Evolutionary conservation across 345 rosid species (phyloP), one percentile per base, ranked within the genome.

Genomic region (Euphorbia lathyris): DNA sequence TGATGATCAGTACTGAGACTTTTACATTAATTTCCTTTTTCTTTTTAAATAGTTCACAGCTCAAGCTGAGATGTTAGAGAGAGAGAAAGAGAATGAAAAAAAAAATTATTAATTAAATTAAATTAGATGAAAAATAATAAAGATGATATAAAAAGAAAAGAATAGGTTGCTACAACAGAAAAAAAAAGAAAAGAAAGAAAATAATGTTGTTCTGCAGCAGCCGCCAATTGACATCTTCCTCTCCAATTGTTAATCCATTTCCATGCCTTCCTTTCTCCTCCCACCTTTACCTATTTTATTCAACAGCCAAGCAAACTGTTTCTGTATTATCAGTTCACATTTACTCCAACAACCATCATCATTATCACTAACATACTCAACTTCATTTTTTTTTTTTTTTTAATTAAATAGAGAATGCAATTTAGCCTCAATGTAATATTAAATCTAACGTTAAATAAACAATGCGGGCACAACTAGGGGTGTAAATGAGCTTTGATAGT

Each of bases 231-330:
- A 40, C 43, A 40, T 40, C 43, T 52, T 72, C 52, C 26, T 72
- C 74, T 17, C 51, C 69, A 40, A 40, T 51, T 68, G 72, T 66
- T 73, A 66, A 71, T 74, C 69, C 9, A 19, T 27, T 17, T n/a
- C n/a, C 27, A 23, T 20, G 56, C 10, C 56, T 12, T 14, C 26
- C 25, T 64, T 64, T 52, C 55, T 26, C 65, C 77, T 58, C 80
- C 81, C 83, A 60, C 38, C 76, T 77, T 81, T 52, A 69, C 87
- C 85, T 74, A 85, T 40, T 2, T 40, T 40, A 40, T 76, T 86
- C 86, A 77, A 88, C 90, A 77, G 87, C 84, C 90, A 86, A 81
- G 71, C 88, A 88, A 77, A 84, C 90, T 86, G 88, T 83, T 78
- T 70, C 56, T 79, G 81, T 75, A 74, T 71, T 67, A 86, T 83